Base-by-base conservation (phyloP, 1,284 basidiomycete genomes). In the Pseudozyma sp. region DNA sequence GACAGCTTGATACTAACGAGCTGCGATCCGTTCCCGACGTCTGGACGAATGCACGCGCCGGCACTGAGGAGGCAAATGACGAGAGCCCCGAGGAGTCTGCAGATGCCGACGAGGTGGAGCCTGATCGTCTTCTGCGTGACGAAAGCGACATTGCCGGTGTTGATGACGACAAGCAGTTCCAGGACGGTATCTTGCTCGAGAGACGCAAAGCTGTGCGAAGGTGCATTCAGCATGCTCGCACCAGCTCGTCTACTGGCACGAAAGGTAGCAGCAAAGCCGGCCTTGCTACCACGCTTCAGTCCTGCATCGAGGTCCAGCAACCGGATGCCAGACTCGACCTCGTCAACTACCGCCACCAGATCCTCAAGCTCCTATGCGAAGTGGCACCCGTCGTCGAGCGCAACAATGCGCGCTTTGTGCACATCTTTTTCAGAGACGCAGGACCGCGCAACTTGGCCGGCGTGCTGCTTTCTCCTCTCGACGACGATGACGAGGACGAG, bases 301-400 rank as follows among this genome's bases (percentile, higher is more conserved):
- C 62, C 9, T 67, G 68, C 46, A 58, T 71, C 31, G 53, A 63
- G 16, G 48, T 37, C 9, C 76, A 81, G 57, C 58, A 47, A 33
- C 70, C 74, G 11, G 66, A 73, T 10, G 77, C 75, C 3, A 59
- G 80, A 8, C 72, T 81, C 5, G 80, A 80, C 37, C 43, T 78
- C 11, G 49, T 74, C 77, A 81, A 80, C 54, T 80, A 81, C 54
- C 76, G 73, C 17, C 52, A 67, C n/a, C 80, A 80, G 57, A 71
- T 81, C 49, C 71, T 81, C 54, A 68, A 68, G 54, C 69, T 80
- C 16, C 67, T 79, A 11, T 57, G 65, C 45, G 70, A 75, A 34
- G 44, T 78, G 0, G 61, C 74, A 10, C 33, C 51, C 13, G 34
- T 74, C 13, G 77, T 75, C 40, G 80, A 81, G 59, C 70, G 71